These are phyloP conservation scores for Rhododendron kiyosumense DNA, from an alignment of 148 eudicot genomes.

Conservation along the genomic window DNA sequence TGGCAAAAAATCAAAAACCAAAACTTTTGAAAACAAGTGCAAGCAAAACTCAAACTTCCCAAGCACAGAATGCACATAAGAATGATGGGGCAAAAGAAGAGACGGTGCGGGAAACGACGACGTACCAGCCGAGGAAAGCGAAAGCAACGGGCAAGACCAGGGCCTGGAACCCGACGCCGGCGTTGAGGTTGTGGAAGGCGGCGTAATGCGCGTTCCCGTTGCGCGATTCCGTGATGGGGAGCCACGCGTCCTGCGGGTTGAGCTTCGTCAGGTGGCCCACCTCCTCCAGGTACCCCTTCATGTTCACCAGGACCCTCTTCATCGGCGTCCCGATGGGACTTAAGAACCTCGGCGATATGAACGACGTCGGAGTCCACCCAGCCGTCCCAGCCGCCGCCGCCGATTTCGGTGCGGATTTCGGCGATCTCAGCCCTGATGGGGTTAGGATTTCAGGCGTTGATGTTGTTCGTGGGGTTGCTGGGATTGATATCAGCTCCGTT, in stretches of 20 bases:
- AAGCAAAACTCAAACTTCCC: no score
- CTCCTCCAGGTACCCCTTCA: slow-evolving; percentile 91
- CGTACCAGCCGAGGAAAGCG: slow-evolving; percentile 92
- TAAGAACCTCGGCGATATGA: slow-evolving; percentile 78
- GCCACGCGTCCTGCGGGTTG: slow-evolving; percentile 98
- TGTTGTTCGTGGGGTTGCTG: slow-evolving; percentile 75
- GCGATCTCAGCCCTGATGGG: slow-evolving; percentile 70
- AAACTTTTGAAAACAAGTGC: no score
- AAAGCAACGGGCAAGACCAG: slow-evolving; percentile 89
- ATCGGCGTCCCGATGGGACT: slow-evolving; percentile 98
- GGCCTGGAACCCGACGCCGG: slow-evolving; percentile 95
- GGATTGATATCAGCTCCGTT: slow-evolving; percentile 85
- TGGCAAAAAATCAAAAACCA: no score
- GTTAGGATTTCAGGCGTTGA: slow-evolving; percentile 90
- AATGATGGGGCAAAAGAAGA: no score
- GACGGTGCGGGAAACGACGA: not conserved
- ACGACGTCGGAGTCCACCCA: slow-evolving; percentile 85
- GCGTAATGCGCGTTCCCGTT: slow-evolving; percentile 97
- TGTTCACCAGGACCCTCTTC: slow-evolving; percentile 81
- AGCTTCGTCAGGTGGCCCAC: slow-evolving; percentile 91
- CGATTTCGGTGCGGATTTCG: slow-evolving; percentile 20
- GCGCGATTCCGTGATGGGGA: slow-evolving; percentile 89
- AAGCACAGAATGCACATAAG: no score
- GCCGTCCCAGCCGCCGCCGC: not conserved
- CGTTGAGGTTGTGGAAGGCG: slow-evolving; percentile 90